Conservation (phyloP, 345 rosid species). For the Moricandia arvensis region DNA sequence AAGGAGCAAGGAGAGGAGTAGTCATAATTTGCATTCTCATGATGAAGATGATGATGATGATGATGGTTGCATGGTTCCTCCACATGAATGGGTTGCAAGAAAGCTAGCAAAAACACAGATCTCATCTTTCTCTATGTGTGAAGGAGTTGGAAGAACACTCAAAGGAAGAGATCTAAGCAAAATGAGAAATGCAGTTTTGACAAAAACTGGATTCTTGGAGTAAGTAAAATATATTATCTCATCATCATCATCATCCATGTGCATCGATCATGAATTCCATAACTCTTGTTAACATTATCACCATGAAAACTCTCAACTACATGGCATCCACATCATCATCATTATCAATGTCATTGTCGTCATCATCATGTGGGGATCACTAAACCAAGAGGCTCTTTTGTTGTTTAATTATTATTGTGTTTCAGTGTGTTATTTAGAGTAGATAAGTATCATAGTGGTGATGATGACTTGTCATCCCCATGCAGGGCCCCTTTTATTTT, state of each 20-base stretch:
- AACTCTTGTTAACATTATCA: slow-evolving; percentile 31
- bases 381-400: slow-evolving; percentile 29
- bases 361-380: slow-evolving; percentile 47
- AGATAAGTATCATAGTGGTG: slow-evolving; percentile 41
- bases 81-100: slow-evolving; percentile 94
- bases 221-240: slow-evolving; percentile 22
- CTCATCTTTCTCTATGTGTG: slow-evolving; percentile 87
- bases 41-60: slow-evolving; percentile 37
- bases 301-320: slow-evolving; percentile 27
- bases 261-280: slow-evolving; percentile 21
- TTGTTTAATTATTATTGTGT: slow-evolving; percentile 16
- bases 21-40: slow-evolving; percentile 26
- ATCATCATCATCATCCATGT: slow-evolving; percentile 31
- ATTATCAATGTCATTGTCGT: slow-evolving; percentile 44
- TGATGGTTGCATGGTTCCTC: slow-evolving; percentile 64
- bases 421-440: slow-evolving; percentile 22
- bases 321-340: slow-evolving; percentile 40
- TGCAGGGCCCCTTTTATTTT: slow-evolving; percentile 38
- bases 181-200: slow-evolving; percentile 80
- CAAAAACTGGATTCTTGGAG: slow-evolving; percentile 93
- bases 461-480: slow-evolving; percentile 36
- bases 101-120: slow-evolving; percentile 74
- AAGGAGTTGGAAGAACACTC: slow-evolving; percentile 92
- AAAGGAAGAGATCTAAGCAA: slow-evolving; percentile 97
- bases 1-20: slow-evolving; percentile 24